Conservation (phyloP, 345 rosid genomes). For the Eucalyptus sp. region DNA sequence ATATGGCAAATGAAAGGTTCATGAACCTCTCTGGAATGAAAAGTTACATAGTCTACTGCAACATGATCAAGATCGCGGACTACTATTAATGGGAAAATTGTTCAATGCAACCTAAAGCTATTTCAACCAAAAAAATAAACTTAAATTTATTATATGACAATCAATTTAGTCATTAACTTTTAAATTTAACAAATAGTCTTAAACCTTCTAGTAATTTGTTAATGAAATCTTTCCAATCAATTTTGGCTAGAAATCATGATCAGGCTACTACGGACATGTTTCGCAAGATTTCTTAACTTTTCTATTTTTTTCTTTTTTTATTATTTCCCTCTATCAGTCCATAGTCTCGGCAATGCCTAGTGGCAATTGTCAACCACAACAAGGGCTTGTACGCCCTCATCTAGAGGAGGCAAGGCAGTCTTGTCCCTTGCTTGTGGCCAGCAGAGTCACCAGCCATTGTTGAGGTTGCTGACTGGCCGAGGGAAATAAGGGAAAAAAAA, state of each 20-base stretch:
- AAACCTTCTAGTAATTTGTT: not conserved
- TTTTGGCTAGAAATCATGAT: not conserved
- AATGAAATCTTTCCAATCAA: not conserved
- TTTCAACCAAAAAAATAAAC: too few species aligned
- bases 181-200: not conserved
- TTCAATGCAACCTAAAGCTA: not conserved
- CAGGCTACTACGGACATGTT: accelerated
- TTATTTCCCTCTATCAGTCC: not conserved
- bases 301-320: not conserved
- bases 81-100: not conserved
- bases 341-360: too few species aligned
- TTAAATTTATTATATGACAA: not conserved
- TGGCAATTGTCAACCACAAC: not conserved
- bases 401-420: not conserved
- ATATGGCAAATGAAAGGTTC: not conserved
- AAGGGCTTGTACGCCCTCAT: not conserved
- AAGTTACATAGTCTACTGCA: not conserved
- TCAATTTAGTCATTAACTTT: not conserved
- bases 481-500: not conserved
- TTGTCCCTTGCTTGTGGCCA: not conserved
- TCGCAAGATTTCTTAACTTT: not conserved
- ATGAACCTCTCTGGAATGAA: not conserved
- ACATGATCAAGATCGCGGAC: not conserved
- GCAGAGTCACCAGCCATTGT: too few species aligned
- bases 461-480: not conserved